These are phyloP conservation scores for Candida methanosorbosa DNA, from an alignment of 805 yeast species.

Conservation along the genomic window DNA sequence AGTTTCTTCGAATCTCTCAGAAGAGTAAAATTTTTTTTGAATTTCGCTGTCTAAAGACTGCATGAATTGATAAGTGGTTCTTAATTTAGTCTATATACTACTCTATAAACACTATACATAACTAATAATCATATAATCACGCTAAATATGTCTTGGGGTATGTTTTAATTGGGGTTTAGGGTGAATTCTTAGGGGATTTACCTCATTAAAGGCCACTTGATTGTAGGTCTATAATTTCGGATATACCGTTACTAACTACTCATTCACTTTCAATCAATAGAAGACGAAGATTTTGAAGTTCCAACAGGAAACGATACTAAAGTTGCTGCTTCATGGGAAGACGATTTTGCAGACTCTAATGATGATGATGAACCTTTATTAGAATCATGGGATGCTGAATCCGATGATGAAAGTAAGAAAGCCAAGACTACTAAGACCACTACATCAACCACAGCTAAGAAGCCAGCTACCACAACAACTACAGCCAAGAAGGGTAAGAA, in stretches of 20 bases:
- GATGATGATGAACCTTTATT: conserved; percentile 71
- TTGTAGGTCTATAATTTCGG: too few relatives aligned
- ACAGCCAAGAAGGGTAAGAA: conserved; percentile 26
- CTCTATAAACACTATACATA: too few relatives aligned
- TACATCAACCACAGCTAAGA: too few relatives aligned
- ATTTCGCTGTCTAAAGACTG: too few relatives aligned
- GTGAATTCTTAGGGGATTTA: too few relatives aligned
- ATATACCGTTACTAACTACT: conserved; percentile 1
- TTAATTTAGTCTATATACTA: neutral
- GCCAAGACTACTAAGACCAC: conserved; percentile 24
- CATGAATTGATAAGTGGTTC: too few relatives aligned
- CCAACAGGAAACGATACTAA: conserved; percentile 31
- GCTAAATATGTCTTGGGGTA: conserved; percentile 22
- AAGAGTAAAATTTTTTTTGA: too few relatives aligned
- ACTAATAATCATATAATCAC: too few relatives aligned
- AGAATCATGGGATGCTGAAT: conserved; percentile 85
- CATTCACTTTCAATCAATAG: conserved; percentile 21
- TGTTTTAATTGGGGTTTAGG: conserved; percentile 2
- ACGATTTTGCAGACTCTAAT: conserved; percentile 31
- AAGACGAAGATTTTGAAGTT: conserved; percentile 86
- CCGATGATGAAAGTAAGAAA: conserved; percentile 54
- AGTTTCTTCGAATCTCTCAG: too few relatives aligned
- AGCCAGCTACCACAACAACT: conserved; percentile 20
- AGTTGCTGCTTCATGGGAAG: conserved; percentile 73
- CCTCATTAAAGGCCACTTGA: too few relatives aligned